Base-by-base conservation (phyloP, 805 yeast genomes). In the Ogataea polymorpha region DNA sequence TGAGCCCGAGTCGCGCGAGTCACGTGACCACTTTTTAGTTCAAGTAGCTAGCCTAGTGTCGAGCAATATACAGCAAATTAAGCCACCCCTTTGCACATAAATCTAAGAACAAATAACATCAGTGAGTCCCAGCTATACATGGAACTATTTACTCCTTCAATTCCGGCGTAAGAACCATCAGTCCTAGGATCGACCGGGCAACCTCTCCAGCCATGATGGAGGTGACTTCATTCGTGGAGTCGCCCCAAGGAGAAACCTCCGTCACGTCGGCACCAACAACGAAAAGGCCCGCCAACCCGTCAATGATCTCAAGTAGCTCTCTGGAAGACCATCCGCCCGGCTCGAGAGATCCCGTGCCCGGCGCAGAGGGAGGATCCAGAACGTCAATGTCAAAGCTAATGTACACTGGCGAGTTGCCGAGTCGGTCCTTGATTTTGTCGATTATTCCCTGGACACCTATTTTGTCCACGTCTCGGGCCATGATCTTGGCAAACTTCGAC, bases 271-370 rank as follows among this genome's bases (percentile, higher is more conserved):
- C 87, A 23, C 89, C 89, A 5, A 83, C 79, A 33, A 83, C 46
- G 44, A 75, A 72, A 44, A 81, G 55, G 1, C 75, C 76, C 24
- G 73, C 77, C 21, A 82, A 59, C 0, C 75, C 77, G 41, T 83
- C 79, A 35, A 82, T 52, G 12, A 82, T 58, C 8, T 70, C 61
- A 34, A 80, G 71, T 34, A 82, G 62, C 56, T 82, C 89, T 33
- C 89, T 66, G 1, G 80, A 66, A 9, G 79, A 68, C 71, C 82
- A 75, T 5, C 88, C 89, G 13, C 90, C 90, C 3, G 74, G 75
- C 56, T 83, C 90, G 50, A 82, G 77, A 3, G 90, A 82, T n/a
- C 90, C 90, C 0, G 90, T 83, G 0, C 83, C 89, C 13, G 49
- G 48, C 1, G 87, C 87, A 40, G 68, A 62, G 5, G 84, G 78